Conservation (phyloP, 176 grass and related monocot genomes). For the Alopecurus myosuroides region DNA sequence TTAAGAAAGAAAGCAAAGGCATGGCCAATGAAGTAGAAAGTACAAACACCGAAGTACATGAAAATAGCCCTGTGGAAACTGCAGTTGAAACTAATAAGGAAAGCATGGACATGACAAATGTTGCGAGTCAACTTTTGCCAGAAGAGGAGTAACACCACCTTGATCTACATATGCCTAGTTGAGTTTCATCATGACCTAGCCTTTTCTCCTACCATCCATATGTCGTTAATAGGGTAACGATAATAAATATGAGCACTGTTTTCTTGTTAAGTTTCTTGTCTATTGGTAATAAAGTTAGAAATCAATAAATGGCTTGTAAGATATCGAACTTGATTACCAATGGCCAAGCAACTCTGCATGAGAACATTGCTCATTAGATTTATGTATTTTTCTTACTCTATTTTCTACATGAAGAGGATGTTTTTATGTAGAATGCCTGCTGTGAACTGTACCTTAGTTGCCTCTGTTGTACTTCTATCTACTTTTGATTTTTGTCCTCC, state of each 20-base stretch:
- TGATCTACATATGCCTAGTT: background rate
- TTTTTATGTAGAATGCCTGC: background rate
- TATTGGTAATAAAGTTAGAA: slow-evolving; percentile 1
- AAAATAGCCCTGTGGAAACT: background rate
- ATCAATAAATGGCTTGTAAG: background rate
- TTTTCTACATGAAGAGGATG: background rate
- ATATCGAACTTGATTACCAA: background rate
- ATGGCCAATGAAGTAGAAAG: background rate
- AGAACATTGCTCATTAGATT: background rate
- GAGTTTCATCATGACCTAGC: background rate
- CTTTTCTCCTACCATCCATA: slow-evolving; percentile 1
- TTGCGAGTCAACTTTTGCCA: background rate
- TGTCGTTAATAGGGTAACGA: background rate
- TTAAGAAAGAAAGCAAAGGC: background rate
- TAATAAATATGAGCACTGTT: background rate
- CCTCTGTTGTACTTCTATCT: background rate
- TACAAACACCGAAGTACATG: background rate
- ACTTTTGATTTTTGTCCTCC: background rate
- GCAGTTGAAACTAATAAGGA: background rate
- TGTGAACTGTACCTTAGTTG: background rate
- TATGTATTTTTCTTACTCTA: background rate
- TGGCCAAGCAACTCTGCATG: slow-evolving; percentile 4
- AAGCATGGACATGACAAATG: background rate
- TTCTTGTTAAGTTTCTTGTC: background rate
- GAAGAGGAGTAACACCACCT: slow-evolving; percentile 12